Base-by-base conservation (phyloP, 345 rosid species). In the Populus tremula region DNA sequence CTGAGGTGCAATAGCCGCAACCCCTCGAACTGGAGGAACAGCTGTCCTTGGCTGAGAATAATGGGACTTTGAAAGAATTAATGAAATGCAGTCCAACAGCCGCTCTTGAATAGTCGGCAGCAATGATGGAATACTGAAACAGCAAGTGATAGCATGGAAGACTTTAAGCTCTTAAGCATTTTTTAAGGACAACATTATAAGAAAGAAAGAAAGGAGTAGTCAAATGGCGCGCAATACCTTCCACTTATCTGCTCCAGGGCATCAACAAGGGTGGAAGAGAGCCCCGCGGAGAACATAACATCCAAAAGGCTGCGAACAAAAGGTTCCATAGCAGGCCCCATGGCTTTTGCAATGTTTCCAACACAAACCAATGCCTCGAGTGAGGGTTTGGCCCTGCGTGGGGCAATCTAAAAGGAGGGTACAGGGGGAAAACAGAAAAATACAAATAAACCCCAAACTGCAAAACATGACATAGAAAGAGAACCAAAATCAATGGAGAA, bases 301-400 rank as follows among this genome's bases (percentile, higher is more conserved):
- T 94, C 97, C 87, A 94, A 82, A 80, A 96, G 93, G 79, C 85
- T 88, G 67, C 93, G 91, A 53, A 92, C 93, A 85, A 92, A 84
- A 83, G 89, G 84, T 86, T 96, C 99, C 92, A 94, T 88, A 41
- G 79, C 85, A 72, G 83, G 81, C 45, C 98, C 97, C 98, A 96
- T 96, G 64, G 99, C 98, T 86, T 89, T 94, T 66, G 99, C 97
- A 36, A 96, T 90, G 86, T 92, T 96, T 78, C 99, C 98, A 81
- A 94, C 94, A 82, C 98, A 94, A 76, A 97, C 94, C 86, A 94
- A 86, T 82, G 99, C 99, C 88, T 96, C 98, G 14, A 90, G 94
- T 38, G 93, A 94, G 68, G 99, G 97, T 82, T 91, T 89, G 81
- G 96, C 99, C 82, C 90, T 90, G 64, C 99, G 98, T 66, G 99